Conservation (phyloP, 495 filamentous ascomycete genomes). For the Tuber melanosporum region DNA sequence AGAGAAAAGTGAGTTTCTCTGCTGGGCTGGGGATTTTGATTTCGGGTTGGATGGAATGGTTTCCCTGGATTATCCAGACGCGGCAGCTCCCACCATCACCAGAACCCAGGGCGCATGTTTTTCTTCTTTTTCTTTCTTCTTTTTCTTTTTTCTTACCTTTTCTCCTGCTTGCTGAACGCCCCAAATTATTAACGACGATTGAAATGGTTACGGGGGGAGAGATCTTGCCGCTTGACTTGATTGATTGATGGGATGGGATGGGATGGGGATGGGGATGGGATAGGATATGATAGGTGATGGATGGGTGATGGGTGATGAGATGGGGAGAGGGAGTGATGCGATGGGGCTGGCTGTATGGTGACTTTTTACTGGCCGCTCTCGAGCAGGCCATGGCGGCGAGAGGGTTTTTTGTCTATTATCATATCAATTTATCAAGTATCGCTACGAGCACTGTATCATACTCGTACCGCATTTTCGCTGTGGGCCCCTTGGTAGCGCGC, state of each 20-base stretch:
- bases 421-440: conserved; percentile 26
- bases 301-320: conserved; percentile 3
- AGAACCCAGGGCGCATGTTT: background rate
- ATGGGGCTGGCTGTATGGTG: conserved; percentile 2
- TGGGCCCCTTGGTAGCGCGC: background rate
- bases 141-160: background rate
- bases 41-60: background rate
- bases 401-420: background rate
- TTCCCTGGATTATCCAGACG: background rate
- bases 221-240: conserved; percentile 35
- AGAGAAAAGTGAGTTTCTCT: background rate
- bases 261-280: conserved; percentile 19
- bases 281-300: background rate
- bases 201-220: conserved; percentile 27
- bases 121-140: background rate
- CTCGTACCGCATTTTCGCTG: background rate
- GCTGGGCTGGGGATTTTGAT: background rate
- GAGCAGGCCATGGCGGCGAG: background rate
- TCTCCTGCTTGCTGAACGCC: conserved; percentile 1
- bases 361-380: conserved; percentile 2
- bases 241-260: conserved; percentile 26
- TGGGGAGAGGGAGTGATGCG: background rate
- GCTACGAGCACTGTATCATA: background rate
- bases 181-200: conserved; percentile 10
- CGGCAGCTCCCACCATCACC: background rate